Evolutionary conservation across 495 filamentous ascomycete genomes (phyloP).

Genomic region (Xylaria telfairii): DNA sequence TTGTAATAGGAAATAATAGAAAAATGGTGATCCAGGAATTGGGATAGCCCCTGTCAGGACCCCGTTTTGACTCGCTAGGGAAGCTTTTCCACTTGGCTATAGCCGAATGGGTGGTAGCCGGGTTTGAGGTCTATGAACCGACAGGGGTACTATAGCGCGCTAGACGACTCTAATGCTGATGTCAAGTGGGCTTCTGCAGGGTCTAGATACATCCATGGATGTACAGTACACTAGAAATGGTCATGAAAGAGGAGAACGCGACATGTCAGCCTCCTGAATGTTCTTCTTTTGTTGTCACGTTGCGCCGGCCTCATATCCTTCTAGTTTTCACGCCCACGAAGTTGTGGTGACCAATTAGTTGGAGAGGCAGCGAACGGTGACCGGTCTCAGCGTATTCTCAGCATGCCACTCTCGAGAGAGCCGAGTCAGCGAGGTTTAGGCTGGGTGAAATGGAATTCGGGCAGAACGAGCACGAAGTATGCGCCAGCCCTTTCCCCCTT

Average conservation of each 20-base stretch:
- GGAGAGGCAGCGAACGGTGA: background rate
- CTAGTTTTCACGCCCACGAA: background rate
- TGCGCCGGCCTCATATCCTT: background rate
- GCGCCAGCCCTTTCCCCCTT: slow-evolving; percentile 7
- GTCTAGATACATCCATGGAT: too few relatives aligned
- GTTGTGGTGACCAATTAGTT: background rate
- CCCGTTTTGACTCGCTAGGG: background rate
- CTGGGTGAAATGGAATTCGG: slow-evolving; percentile 26
- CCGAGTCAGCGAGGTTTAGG: slow-evolving; percentile 23
- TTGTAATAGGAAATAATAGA: too few relatives aligned
- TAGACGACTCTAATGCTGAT: background rate
- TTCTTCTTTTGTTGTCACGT: background rate
- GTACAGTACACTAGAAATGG: background rate
- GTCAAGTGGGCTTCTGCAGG: slow-evolving; percentile 11
- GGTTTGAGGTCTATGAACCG: background rate
- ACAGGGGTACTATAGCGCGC: background rate
- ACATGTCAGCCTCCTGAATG: slow-evolving; percentile 16
- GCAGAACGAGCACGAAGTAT: slow-evolving; percentile 16
- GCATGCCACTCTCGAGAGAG: slow-evolving; percentile 24
- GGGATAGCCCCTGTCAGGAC: background rate
- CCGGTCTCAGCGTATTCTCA: background rate
- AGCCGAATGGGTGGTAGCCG: slow-evolving; percentile 7
- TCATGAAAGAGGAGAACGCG: background rate
- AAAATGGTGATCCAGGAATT: background rate
- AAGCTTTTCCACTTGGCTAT: background rate